Base-by-base conservation (phyloP, 2,329 filamentous ascomycete species). In the Penicillium occitanis region DNA sequence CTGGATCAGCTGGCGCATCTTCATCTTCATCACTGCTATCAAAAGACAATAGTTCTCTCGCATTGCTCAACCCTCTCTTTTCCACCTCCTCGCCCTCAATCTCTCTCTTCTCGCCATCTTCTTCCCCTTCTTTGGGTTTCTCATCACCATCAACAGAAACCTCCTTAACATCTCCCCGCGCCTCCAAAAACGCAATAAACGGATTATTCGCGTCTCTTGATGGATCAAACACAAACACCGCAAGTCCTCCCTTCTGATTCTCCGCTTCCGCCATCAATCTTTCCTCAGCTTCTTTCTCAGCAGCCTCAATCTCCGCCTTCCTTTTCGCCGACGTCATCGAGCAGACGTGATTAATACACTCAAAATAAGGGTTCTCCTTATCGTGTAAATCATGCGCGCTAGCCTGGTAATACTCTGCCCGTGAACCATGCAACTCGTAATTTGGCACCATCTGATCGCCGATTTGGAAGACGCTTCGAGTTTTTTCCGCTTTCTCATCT, bases 401-500 rank as follows among this genome's bases (percentile, higher is more conserved):
- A 4, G 80, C 81, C 70, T 81, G 80, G 61, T 78, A 80, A 65
- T 81, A 80, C 64, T 81, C 79, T 2, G 78, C 77, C 1, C 78
- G 77, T 28, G 71, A 68, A 3, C 78, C 78, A 30, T 77, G 71
- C 5, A 77, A 72, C 7, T 68, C 60, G 13, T 68, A 66, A 14
- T 71, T 71, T 0, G 71, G 68, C 50, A 75, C 62, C 48, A 61
- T 17, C 25, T 3, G 58, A 37, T 63, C 42, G 1, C 58, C 28
- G 14, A 66, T 67, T 51, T 62, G 58, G 8, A 64, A 44, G n/a
- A 61, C 57, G 51, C 48, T 53, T 62, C 25, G 30, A 3, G 28
- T 33, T 13, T 55, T 48, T 13, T 58, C 50, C 6, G n/a, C 19
- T 33, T 60, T 46, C 6, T 30, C 57, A 2, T 19, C 57, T 10